Evolutionary conservation across 306 rosid genomes (phyloP).

Genomic region (Ochetophila trinervis): DNA sequence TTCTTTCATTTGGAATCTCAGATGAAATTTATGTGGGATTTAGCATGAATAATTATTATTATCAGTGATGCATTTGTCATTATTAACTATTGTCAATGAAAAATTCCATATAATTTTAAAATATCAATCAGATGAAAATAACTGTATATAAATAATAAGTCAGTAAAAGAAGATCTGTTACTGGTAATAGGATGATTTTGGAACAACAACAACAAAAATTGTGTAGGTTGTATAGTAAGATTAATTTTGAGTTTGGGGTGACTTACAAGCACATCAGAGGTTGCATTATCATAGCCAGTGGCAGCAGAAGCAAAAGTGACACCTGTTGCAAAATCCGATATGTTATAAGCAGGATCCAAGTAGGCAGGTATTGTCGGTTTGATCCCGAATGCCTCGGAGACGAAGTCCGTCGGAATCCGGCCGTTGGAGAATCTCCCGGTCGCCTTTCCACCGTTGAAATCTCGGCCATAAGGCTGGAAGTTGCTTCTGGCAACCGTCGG

Average conservation of each 20-base stretch:
- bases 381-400: slow-evolving; percentile 61
- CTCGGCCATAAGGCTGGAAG: slow-evolving; percentile 88
- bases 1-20: too few species aligned
- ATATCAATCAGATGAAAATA: too few species aligned
- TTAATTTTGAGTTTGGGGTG: background rate
- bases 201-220: too few species aligned
- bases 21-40: too few species aligned
- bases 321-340: slow-evolving; percentile 73
- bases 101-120: too few species aligned
- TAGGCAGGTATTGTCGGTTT: slow-evolving; percentile 65
- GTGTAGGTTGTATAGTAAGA: too few species aligned
- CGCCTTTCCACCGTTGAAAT: slow-evolving; percentile 59
- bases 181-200: too few species aligned
- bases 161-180: too few species aligned
- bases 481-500: slow-evolving; percentile 83
- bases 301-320: slow-evolving; percentile 94
- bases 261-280: slow-evolving; percentile 80
- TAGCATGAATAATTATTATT: too few species aligned
- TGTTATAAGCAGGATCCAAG: slow-evolving; percentile 70
- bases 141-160: too few species aligned
- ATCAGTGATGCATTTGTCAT: too few species aligned
- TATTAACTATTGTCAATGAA: too few species aligned
- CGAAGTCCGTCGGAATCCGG: slow-evolving; percentile 68
- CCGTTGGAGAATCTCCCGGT: slow-evolving; percentile 93
- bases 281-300: slow-evolving; percentile 85